phyloP scores from a whole-genome alignment of 2,329 filamentous ascomycete genomes.

The Fusarium temperatum region DNA sequence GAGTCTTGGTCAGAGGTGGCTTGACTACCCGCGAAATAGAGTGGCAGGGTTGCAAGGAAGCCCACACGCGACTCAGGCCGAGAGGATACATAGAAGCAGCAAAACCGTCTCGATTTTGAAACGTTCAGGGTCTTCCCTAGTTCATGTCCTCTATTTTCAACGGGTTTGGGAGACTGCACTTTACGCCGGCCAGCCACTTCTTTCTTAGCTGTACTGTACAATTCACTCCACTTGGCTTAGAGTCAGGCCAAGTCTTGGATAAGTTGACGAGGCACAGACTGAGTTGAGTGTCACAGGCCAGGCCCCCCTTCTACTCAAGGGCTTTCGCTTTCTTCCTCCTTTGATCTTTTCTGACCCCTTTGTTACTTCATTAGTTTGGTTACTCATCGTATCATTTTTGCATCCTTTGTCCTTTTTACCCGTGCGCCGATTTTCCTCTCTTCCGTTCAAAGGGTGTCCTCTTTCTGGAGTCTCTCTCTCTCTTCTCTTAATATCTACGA shows the following conservation, averaged over 20 bases:
- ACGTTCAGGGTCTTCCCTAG: constrained; percentile 4
- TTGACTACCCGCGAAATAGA: constrained; percentile 5
- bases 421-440: constrained; percentile 10
- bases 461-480: constrained; percentile 2
- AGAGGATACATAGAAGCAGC: constrained; percentile 20
- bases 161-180: neutral
- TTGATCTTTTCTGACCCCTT: constrained; percentile 23
- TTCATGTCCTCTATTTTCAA: neutral
- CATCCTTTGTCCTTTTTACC: neutral
- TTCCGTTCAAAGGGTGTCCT: constrained; percentile 12
- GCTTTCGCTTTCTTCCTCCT: constrained; percentile 22
- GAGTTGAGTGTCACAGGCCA: constrained; percentile 18
- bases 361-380: constrained; percentile 18
- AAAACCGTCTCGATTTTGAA: constrained; percentile 11
- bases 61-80: neutral
- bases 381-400: constrained; percentile 4
- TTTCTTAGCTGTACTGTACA: neutral
- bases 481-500: constrained; percentile 3
- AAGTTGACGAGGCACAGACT: constrained; percentile 22
- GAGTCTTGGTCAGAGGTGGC: neutral
- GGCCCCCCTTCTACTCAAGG: constrained; percentile 28
- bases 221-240: neutral
- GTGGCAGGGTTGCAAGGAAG: constrained; percentile 26
- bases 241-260: neutral
- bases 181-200: constrained; percentile 9